These are phyloP conservation scores for Uromyces viciae-fabae DNA, from an alignment of 1,284 basidiomycete genomes.

Conservation along the genomic window DNA sequence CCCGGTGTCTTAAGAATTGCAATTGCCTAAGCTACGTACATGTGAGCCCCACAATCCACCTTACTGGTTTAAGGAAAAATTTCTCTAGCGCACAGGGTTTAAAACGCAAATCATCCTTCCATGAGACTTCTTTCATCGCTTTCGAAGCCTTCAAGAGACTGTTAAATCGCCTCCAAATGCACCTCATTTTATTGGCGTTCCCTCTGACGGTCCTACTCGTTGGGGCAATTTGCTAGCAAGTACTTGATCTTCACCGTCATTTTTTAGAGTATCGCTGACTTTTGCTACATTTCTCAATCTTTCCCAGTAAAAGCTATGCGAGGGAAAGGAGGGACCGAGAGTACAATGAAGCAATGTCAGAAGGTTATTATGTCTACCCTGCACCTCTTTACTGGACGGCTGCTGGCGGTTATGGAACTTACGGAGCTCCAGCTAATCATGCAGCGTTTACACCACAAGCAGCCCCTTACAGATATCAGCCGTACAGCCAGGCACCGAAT, in stretches of 20 bases:
- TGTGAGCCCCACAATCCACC: too few species aligned
- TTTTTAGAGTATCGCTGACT: neutral
- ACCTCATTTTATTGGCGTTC: neutral
- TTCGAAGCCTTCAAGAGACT: too few species aligned
- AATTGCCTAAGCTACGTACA: too few species aligned
- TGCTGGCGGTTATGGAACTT: neutral
- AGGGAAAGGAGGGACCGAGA: neutral
- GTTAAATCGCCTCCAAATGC: too few species aligned
- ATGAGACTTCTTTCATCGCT: too few species aligned
- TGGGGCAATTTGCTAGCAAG: conserved; percentile 10
- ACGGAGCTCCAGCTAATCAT: neutral
- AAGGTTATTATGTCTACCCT: conserved; percentile 18
- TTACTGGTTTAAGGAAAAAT: too few species aligned
- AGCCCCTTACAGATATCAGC: neutral
- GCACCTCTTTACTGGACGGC: neutral
- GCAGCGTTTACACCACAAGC: conserved; percentile 10
- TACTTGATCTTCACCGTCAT: neutral
- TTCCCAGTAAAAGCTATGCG: conserved; percentile 5
- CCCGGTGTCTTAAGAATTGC: too few species aligned
- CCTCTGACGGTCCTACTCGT: neutral
- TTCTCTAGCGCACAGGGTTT: too few species aligned
- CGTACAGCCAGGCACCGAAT: neutral
- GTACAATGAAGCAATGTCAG: neutral
- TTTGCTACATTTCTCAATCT: neutral
- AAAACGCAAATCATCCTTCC: too few species aligned